Base-by-base conservation (phyloP, 2,329 filamentous ascomycete genomes). In the Scedosporium dehoogii region DNA sequence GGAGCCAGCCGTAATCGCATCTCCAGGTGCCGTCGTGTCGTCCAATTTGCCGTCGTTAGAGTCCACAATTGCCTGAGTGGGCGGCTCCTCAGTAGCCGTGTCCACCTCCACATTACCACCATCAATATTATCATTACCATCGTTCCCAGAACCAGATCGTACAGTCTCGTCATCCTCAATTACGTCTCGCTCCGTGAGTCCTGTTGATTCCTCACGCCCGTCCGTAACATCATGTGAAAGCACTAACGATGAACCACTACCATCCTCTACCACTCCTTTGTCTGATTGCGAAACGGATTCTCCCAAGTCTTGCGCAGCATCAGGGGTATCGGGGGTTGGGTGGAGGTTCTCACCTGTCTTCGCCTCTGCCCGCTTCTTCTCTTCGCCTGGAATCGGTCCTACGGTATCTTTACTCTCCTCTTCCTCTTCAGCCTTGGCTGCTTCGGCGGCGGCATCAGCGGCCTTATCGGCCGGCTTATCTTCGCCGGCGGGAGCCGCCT, bases 311-410 rank as follows among this genome's bases (percentile, higher is more conserved):
- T 69, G 69, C 66, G 67, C 61, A 72, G 73, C 71, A 70, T 70
- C 69, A 73, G 70, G 71, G 71, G 71, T 71, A 75, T 76, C 69
- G 72, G 71, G 68, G 69, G 73, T 69, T 70, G 67, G 71, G 73
- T 67, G 65, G 64, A 68, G 65, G 68, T 73, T 71, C 77, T 79
- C 74, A 79, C 77, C 77, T 79, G 76, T 78, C 67, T 72, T 73
- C 62, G 68, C 68, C 65, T 67, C 70, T 60, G 68, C 63, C 58
- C 67, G 67, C 66, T 71, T 74, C 66, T 71, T 74, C 64, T 73
- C 73, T 59, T 74, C 72, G 56, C 68, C 66, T 58, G 72, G 69
- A 63, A 76, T 77, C 27, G 74, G 73, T 29, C 72, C 73, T 64
- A 77, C 69, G 4, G 67, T 72, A 63, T 78, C 75, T 66, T 75